Conservation (phyloP, 495 filamentous ascomycete species). For the Aspergillus homomorphus region DNA sequence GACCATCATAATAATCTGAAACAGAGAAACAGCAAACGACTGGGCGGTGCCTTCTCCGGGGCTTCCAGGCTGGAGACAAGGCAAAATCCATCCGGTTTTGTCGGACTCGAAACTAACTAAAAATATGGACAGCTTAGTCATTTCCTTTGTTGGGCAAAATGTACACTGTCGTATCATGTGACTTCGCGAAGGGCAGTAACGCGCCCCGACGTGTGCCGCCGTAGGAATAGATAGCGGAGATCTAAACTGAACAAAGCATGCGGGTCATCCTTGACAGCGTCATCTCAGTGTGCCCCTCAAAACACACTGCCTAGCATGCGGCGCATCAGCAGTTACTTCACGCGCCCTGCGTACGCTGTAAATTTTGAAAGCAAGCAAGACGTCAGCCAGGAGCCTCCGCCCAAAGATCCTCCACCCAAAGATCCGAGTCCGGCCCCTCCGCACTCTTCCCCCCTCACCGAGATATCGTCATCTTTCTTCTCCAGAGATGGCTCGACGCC, state of each 20-base stretch:
- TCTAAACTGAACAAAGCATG: slow-evolving; percentile 8
- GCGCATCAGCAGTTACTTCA: slow-evolving; percentile 41
- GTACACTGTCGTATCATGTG: too few species aligned
- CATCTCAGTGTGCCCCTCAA: slow-evolving; percentile 4
- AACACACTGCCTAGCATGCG: slow-evolving; percentile 20
- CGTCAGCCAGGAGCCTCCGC: background rate
- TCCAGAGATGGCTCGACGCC: slow-evolving; percentile 23
- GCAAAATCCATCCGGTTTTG: background rate
- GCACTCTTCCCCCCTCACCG: slow-evolving; percentile 33
- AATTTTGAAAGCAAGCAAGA: background rate
- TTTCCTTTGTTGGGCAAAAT: too few species aligned
- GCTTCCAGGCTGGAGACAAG: too few species aligned
- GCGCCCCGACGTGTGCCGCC: slow-evolving; percentile 14
- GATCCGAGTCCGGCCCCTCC: slow-evolving; percentile 8
- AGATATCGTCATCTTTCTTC: slow-evolving; percentile 29
- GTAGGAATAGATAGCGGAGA: slow-evolving; percentile 3
- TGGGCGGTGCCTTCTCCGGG: background rate
- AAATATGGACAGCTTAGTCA: slow-evolving; percentile 1
- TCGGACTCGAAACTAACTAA: background rate
- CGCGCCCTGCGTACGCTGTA: slow-evolving; percentile 27
- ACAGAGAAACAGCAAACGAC: background rate
- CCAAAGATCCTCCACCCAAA: slow-evolving; percentile 9
- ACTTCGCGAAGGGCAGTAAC: slow-evolving; percentile 14
- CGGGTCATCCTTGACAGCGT: slow-evolving; percentile 5
- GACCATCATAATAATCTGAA: background rate